Percentiles rank a stretch among this genome's conserved stretches.
phyloP scores from a whole-genome alignment of 1,284 basidiomycete genomes.

The Marasmius tenuissimus region DNA sequence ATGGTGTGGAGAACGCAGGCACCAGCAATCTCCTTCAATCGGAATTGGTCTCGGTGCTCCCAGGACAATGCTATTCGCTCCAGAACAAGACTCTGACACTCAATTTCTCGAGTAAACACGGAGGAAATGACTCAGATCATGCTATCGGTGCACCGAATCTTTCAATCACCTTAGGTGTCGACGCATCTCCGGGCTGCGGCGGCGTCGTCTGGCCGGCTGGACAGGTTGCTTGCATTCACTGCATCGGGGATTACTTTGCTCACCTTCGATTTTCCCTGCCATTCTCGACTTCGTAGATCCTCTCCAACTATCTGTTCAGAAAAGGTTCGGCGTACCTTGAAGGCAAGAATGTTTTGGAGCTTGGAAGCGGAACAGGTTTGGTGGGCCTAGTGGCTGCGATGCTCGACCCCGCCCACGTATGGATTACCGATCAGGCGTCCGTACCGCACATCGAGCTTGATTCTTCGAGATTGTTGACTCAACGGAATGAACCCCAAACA shows the following conservation, averaged over 20 bases:
- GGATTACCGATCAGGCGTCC: constrained; percentile 89
- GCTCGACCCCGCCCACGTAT: constrained; percentile 61
- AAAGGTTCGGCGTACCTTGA: constrained; percentile 48
- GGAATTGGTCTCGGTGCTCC: constrained; percentile 42
- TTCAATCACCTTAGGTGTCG: constrained; percentile 56
- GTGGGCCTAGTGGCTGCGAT: constrained; percentile 82
- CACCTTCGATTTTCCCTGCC: constrained; percentile 5
- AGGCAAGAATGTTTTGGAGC: constrained; percentile 70
- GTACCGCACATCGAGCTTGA: constrained; percentile 31
- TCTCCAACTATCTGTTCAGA: constrained; percentile 71
- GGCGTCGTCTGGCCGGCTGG: constrained; percentile 93
- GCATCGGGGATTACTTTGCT: constrained; percentile 15
- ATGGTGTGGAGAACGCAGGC: constrained; percentile 7
- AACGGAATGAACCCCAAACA: constrained; percentile 28
- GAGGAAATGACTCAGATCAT: constrained; percentile 10
- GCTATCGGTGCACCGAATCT: constrained; percentile 26
- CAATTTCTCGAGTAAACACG: constrained; percentile 33
- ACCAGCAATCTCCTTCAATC: constrained; percentile 11
- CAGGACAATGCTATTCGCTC: constrained; percentile 57
- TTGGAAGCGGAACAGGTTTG: constrained; percentile 89
- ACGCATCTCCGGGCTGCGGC: constrained; percentile 86
- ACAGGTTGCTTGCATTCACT: constrained; percentile 54
- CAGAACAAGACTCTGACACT: constrained; percentile 47
- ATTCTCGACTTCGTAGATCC: constrained; percentile 50
- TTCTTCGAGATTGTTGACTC: constrained; percentile 18